Percentiles rank a stretch among this genome's conserved stretches.
Conservation (phyloP, 2,329 filamentous ascomycete genomes). For the Annulohypoxylon truncatum region DNA sequence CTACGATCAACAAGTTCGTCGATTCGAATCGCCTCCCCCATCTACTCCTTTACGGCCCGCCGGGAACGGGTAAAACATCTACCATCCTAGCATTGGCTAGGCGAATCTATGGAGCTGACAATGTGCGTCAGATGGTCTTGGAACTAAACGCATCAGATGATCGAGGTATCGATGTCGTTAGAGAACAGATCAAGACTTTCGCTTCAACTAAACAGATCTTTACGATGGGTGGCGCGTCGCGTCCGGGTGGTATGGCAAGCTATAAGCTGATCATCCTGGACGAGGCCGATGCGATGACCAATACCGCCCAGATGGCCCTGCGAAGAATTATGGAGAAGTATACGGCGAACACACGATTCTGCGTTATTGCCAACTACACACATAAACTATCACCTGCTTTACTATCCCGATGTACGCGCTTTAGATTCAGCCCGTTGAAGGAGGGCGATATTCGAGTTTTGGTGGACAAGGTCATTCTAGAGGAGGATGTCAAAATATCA, state of each 20-base stretch:
- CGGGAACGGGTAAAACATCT: constrained; percentile 97
- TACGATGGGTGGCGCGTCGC: constrained; percentile 66
- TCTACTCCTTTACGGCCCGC: constrained; percentile 94
- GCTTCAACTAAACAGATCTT: constrained; percentile 99
- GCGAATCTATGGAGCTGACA: constrained; percentile 89
- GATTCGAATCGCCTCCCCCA: constrained; percentile 94
- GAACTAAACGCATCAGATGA: constrained; percentile 98
- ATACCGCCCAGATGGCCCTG: constrained; percentile 96
- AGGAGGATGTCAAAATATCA: constrained; percentile 87
- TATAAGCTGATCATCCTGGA: constrained; percentile 98
- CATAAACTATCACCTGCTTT: constrained; percentile 96
- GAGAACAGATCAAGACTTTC: constrained; percentile 99
- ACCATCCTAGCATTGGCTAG: constrained; percentile 93
- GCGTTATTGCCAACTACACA: constrained; percentile 98
- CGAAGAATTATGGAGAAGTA: constrained; percentile 99
- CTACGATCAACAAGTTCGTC: constrained; percentile 97
- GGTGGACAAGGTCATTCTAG: constrained; percentile 89
- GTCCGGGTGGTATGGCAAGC: constrained; percentile 67
- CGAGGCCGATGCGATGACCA: constrained; percentile 99
- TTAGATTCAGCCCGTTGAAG: constrained; percentile 93
- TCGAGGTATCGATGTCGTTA: constrained; percentile 95
- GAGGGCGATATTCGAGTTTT: constrained; percentile 85
- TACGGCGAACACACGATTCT: constrained; percentile 96
- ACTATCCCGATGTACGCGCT: constrained; percentile 91
- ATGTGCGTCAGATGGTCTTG: constrained; percentile 98